Evolutionary conservation across 805 yeast species (phyloP), one percentile per base, ranked within the genome.

Genomic region (Helenozyma rhizophorensis): DNA sequence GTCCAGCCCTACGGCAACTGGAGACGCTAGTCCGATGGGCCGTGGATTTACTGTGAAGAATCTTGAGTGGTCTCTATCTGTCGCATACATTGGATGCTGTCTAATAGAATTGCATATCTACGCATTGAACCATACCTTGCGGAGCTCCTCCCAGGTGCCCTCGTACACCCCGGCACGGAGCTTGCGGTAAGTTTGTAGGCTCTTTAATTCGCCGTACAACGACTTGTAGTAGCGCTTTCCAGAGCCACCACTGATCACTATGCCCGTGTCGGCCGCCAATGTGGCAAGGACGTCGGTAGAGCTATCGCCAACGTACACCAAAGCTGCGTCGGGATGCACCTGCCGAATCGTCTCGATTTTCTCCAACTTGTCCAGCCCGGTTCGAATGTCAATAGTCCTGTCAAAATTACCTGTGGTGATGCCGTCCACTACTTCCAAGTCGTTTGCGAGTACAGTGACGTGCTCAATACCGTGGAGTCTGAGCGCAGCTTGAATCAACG

Each of bases 291-390:
- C 64, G 56, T 80, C 87, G 0, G 83, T 78, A 0, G 71, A 47
- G 35, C 83, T 76, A 44, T 80, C 87, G 1, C 87, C 87, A 11
- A 78, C 58, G 45, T 78, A 80, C 14, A 66, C 51, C 1, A 66
- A 30, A 1, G 45, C 42, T 13, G 44, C 51, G 9, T 11, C 33
- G 3, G 32, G 23, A 12, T 41, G 23, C 10, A 35, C 14, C 25
- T 34, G 6, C 4, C 33, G 28, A 8, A 58, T 30, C 4, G 27
- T 17, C 5, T 43, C 25, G 1, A 58, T 39, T 14, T 45, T 21
- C 1, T 40, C 39, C 14, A 62, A 51, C 47, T 79, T 80, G 49
- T 79, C 84, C 5, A 50, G 47, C 0, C 80, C 83, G 0, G 82
- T 78, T 13, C 82, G 55, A 4, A 78, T 42, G 6, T 38, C 34